Evolutionary conservation across 192 early-diverging fungal genomes (phyloP), one percentile per base, ranked within the genome.

Genomic region (Chytriomyces hyalinus): DNA sequence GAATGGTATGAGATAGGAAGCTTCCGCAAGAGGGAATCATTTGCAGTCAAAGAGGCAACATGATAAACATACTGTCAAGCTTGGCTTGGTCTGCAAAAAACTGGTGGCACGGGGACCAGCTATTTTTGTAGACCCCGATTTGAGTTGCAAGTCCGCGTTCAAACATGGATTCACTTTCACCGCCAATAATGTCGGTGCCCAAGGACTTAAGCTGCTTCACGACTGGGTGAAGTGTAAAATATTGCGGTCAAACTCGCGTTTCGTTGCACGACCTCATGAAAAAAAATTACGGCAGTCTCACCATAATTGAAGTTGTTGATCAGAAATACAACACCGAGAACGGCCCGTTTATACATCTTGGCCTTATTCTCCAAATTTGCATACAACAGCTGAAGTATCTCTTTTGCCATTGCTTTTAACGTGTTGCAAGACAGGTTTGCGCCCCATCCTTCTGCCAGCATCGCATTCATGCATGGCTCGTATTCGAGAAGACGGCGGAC

Each of bases 291-390:
- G 1, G 24, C 48, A 73, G n/a, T 9, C 7, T 78, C 48, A 78
- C 77, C 49, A 75, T 92, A 91, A 68, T 94, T 84, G 65, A 87
- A 93, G 77, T 96, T 96, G 83, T 96, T 96, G 28, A 96, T 82
- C 49, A 94, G 76, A 76, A 96, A 96, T 22, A 96, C 79, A 6
- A 80, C 78, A 0, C 87, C 82, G 43, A 96, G 74, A 0, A 90
- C 82, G 13, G 87, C 83, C 67, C 92, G 90, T 61, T 93, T 93
- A 81, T 94, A 95, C 13, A 82, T 82, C 67, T 86, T 89, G 15
- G 93, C 82, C 81, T 94, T 94, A 6, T 59, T 61, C 45, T 94
- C 91, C 57, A 96, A 78, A 24, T 81, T 90, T 6, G 79, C 78
- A 13, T 82, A 75, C 67, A 96, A 82, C 6, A 85, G 75, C 65